A percentile compares a stretch with the other conserved stretches of the same genome.
These are phyloP conservation scores for Pythium folliculosum DNA, from an alignment of 352 stramenopile genomes.

Conservation along the genomic window DNA sequence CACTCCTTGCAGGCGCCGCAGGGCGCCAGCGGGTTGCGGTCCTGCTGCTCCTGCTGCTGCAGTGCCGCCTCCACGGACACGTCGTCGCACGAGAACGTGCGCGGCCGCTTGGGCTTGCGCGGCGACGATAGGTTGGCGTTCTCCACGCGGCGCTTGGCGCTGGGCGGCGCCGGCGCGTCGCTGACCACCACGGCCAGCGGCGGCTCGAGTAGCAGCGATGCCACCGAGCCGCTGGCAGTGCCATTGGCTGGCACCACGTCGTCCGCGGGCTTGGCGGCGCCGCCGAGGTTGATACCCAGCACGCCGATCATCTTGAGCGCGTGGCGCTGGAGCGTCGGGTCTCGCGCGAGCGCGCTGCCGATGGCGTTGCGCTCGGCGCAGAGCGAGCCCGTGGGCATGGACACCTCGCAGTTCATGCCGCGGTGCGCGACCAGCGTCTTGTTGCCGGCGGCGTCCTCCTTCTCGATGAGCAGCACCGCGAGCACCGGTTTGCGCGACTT, in stretches of 20 bases:
- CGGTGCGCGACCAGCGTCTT: constrained; percentile 86
- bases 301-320: constrained; percentile 96
- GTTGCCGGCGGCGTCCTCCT: constrained; percentile 43
- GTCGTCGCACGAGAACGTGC: constrained; percentile 82
- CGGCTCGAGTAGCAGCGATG: constrained; percentile 13
- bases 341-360: constrained; percentile 93
- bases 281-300: constrained; percentile 79
- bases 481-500: constrained; percentile 98
- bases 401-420: constrained; percentile 99
- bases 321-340: constrained; percentile 91
- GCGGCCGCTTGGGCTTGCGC: constrained; percentile 80
- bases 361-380: constrained; percentile 98
- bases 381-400: constrained; percentile 94
- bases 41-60: constrained; percentile 32
- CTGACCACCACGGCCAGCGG: not conserved
- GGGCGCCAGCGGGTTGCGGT: constrained; percentile 96
- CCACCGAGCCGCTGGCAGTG: constrained; percentile 3
- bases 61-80: constrained; percentile 49
- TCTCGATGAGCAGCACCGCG: constrained; percentile 96
- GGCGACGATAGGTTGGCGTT: constrained; percentile 35
- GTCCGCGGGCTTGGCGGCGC: too few species aligned
- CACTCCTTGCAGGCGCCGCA: constrained; percentile 99
- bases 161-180: not conserved
- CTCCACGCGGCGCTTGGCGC: constrained; percentile 5
- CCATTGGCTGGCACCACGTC: too few species aligned